Base-by-base conservation (phyloP, 2,329 filamentous ascomycete species). In the Arthroderma sp. region DNA sequence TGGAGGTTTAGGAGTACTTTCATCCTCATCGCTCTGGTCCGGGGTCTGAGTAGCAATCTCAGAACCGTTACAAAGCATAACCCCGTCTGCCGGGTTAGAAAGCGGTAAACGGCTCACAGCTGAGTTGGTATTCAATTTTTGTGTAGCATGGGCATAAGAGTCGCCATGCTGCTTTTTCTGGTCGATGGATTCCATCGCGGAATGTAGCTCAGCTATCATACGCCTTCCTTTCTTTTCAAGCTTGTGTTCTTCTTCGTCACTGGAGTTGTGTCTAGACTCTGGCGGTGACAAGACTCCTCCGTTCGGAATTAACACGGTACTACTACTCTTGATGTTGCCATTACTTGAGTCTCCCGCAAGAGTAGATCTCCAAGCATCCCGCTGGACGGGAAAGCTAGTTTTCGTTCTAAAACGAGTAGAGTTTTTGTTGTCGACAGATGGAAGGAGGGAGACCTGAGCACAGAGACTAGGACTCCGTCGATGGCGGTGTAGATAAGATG, bases 271-370 rank as follows among this genome's bases (percentile, higher is more conserved):
- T 5, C 76, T 74, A 31, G 88, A 94, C 56, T 95, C 89, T 6
- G 89, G 89, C 32, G 89, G 89, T 0, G 89, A 95, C 47, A 94
- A 84, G 54, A 94, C 78, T 50, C 85, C 87, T 49, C 85, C 86
- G 50, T 78, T 77, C 36, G 87, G 86, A 62, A 94, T 91, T 51
- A 77, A 69, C 48, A 78, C 74, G 65, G 4, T 40, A 3, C 11
- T 6, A 10, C 27, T 36, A 7, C 32, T 85, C 79, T 50, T 22
- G 15, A 22, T 22, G 15, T 22, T 22, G 15, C 15, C 15, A 22
- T 22, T 22, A 22, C 15, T 22, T 22, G 15, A 22, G 80, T 85
- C 50, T 86, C 32, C 66, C 11, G 86, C 85, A n/a, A 85, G 81
- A 10, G 86, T 85, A 40, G 87, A 93, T 62, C 88, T 84, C 55